These are phyloP conservation scores for Scedosporium dehoogii DNA, from an alignment of 2,329 filamentous ascomycete species.

Conservation along the genomic window DNA sequence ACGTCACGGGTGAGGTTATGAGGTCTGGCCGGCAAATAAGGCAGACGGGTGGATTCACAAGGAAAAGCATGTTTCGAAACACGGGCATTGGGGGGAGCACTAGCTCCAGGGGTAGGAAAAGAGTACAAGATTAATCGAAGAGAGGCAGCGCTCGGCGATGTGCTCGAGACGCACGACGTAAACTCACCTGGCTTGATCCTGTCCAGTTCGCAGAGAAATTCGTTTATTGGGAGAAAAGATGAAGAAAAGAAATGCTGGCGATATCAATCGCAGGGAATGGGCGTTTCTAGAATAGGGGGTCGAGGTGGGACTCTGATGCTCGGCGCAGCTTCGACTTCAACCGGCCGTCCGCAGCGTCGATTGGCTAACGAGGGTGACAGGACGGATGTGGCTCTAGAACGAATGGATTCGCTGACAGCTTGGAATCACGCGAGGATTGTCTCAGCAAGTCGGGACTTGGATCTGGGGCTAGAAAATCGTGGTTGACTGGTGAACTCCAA, in stretches of 20 bases:
- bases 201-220: neutral
- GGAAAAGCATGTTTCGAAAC: conserved; percentile 3
- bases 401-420: neutral
- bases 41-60: neutral
- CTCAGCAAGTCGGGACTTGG: neutral
- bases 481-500: neutral
- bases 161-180: neutral
- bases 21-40: neutral
- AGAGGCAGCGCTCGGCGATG: neutral
- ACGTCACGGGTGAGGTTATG: neutral
- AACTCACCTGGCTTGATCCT: neutral
- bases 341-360: neutral
- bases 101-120: conserved; percentile 2
- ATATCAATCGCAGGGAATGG: neutral
- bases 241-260: neutral
- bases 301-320: neutral
- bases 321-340: neutral
- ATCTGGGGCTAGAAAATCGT: neutral
- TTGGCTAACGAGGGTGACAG: neutral
- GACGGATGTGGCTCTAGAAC: neutral
- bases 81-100: neutral
- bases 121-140: neutral
- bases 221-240: neutral
- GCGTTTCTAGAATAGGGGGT: conserved; percentile 1
- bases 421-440: neutral